Conservation (phyloP, 768 basidiomycete genomes). For the Goffeauzyma gilvescens region DNA sequence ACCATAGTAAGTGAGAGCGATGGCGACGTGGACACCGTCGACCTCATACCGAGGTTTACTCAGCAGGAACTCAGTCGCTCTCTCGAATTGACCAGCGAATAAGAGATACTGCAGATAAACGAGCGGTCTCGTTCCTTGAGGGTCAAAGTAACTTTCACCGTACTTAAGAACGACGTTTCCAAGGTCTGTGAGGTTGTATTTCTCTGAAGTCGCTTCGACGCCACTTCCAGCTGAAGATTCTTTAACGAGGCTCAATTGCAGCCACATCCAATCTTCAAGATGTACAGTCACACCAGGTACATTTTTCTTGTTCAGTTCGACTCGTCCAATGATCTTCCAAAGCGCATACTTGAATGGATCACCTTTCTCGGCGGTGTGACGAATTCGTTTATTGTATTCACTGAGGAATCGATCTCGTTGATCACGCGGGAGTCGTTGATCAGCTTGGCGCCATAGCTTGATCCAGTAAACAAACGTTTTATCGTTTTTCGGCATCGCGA, state of each 20-base stretch:
- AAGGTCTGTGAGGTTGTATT: slow-evolving; percentile 35
- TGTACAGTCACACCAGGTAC: slow-evolving; percentile 70
- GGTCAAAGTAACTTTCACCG: slow-evolving; percentile 36
- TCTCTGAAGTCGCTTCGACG: slow-evolving; percentile 60
- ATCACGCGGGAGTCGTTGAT: slow-evolving; percentile 26
- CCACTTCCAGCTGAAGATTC: slow-evolving; percentile 40
- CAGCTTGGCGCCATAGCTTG: neutral
- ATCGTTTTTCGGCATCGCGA: slow-evolving; percentile 49
- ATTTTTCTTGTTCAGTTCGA: slow-evolving; percentile 61
- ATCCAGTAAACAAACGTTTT: slow-evolving; percentile 33
- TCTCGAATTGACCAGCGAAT: slow-evolving; percentile 84
- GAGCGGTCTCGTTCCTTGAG: slow-evolving; percentile 40
- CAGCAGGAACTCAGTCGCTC: slow-evolving; percentile 76
- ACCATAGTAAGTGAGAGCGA: slow-evolving; percentile 82
- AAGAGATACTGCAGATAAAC: slow-evolving; percentile 47
- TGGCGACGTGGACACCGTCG: slow-evolving; percentile 83
- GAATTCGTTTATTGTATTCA: slow-evolving; percentile 50
- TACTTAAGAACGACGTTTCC: slow-evolving; percentile 30
- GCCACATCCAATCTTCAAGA: slow-evolving; percentile 97
- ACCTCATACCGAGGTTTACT: slow-evolving; percentile 69
- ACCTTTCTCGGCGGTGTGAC: slow-evolving; percentile 55
- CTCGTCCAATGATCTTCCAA: slow-evolving; percentile 84
- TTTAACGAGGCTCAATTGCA: slow-evolving; percentile 71
- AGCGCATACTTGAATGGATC: slow-evolving; percentile 93
- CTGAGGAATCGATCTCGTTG: slow-evolving; percentile 46